Evolutionary conservation across 225 moss, liverwort and hornwort genomes (phyloP).

Genomic region (Bryoerythrophyllum caledonicum): DNA sequence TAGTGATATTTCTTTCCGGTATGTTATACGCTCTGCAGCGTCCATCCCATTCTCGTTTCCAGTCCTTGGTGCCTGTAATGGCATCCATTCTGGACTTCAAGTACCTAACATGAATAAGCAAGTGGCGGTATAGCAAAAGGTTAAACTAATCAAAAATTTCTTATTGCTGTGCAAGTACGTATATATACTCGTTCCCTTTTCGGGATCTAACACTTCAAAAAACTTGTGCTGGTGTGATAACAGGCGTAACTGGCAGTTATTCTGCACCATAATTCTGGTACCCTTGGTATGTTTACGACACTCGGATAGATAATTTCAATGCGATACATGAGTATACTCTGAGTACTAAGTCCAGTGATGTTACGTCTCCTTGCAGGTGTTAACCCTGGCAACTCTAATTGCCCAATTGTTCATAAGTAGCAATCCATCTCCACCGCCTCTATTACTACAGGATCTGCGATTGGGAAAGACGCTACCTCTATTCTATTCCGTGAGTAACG

Average conservation of each 20-base stretch:
- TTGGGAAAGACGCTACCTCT: constrained; percentile 75
- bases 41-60: constrained; percentile 1
- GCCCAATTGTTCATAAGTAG: constrained; percentile 62
- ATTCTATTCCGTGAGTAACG: constrained; percentile 57
- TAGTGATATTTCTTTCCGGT: background rate
- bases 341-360: constrained; percentile 1
- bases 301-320: background rate
- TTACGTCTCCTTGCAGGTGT: constrained; percentile 48
- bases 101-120: constrained; percentile 12
- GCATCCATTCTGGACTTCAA: background rate
- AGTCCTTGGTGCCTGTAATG: background rate
- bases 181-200: constrained; percentile 14
- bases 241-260: constrained; percentile 70
- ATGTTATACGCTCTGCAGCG: constrained; percentile 8
- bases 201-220: constrained; percentile 28
- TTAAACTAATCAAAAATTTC: background rate
- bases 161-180: background rate
- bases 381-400: constrained; percentile 62
- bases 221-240: constrained; percentile 54
- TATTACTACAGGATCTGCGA: constrained; percentile 51
- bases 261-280: constrained; percentile 60
- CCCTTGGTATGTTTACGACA: constrained; percentile 63
- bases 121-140: background rate
- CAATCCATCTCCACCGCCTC: constrained; percentile 42
- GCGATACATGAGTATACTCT: constrained; percentile 2